Conservation (phyloP, 345 rosid species). For the Cardamine chenopodiifolia region DNA sequence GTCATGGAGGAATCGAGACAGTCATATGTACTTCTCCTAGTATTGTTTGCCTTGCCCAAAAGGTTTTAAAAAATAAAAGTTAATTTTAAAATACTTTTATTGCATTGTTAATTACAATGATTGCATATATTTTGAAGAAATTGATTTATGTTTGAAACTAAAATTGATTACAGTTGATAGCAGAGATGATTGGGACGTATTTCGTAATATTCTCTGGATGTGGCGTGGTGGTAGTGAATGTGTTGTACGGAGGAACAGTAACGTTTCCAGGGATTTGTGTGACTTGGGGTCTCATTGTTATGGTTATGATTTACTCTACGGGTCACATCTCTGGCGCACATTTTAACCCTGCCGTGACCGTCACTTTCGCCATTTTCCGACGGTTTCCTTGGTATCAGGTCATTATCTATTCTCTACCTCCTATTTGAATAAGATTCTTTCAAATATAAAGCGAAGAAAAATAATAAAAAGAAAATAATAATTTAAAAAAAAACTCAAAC, state of each 20-base stretch:
- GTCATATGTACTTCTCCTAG: conserved; percentile 36
- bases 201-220: conserved; percentile 77
- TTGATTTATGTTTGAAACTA: neutral
- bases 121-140: neutral
- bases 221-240: conserved; percentile 64
- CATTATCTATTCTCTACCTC: neutral
- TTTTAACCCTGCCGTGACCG: conserved; percentile 77
- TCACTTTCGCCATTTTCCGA: conserved; percentile 59
- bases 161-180: conserved; percentile 50
- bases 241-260: conserved; percentile 52
- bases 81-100: neutral
- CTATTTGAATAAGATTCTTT: neutral
- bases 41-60: conserved; percentile 39
- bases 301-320: conserved; percentile 70
- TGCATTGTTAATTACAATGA: neutral
- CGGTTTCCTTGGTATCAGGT: conserved; percentile 59
- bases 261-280: conserved; percentile 70
- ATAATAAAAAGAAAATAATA: neutral
- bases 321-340: conserved; percentile 89
- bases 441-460: neutral
- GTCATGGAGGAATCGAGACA: conserved; percentile 30
- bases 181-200: conserved; percentile 71
- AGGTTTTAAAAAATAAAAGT: conserved; percentile 12
- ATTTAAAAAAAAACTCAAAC: neutral
- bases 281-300: conserved; percentile 72